A percentile compares a stretch with the other conserved stretches of the same genome.
Evolutionary conservation across 495 filamentous ascomycete species (phyloP).

Genomic region (Xylaria acuta): DNA sequence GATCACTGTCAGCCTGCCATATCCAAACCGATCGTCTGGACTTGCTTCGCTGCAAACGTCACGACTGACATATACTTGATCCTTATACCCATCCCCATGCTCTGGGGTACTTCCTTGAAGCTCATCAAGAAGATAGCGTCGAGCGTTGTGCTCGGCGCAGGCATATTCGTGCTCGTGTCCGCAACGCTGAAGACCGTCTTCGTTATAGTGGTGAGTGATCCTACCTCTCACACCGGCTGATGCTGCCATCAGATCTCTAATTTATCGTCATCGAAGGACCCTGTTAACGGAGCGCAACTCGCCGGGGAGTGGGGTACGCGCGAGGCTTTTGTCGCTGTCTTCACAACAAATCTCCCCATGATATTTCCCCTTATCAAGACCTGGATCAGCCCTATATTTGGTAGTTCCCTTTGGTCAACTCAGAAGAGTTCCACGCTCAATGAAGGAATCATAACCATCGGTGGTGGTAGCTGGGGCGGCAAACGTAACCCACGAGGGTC

Average conservation of each 20-base stretch:
- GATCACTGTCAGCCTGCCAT: slow-evolving; percentile 60
- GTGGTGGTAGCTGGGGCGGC: not conserved
- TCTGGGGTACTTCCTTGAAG: slow-evolving; percentile 54
- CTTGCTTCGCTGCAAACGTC: slow-evolving; percentile 55
- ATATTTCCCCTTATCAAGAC: slow-evolving; percentile 53
- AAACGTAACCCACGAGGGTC: not conserved
- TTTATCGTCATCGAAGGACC: slow-evolving; percentile 40
- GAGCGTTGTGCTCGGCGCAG: slow-evolving; percentile 56
- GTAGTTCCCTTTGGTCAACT: slow-evolving; percentile 33
- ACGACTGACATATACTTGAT: slow-evolving; percentile 60
- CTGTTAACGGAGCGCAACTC: slow-evolving; percentile 53
- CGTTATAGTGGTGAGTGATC: slow-evolving; percentile 50
- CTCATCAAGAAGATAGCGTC: slow-evolving; percentile 54
- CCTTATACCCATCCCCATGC: slow-evolving; percentile 62
- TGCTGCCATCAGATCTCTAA: not conserved
- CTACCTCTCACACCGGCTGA: not conserved
- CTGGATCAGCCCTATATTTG: slow-evolving; percentile 45
- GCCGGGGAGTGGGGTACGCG: slow-evolving; percentile 59
- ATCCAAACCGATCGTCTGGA: slow-evolving; percentile 52
- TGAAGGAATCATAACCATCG: slow-evolving; percentile 3
- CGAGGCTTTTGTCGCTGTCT: slow-evolving; percentile 60
- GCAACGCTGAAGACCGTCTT: slow-evolving; percentile 57
- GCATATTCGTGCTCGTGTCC: slow-evolving; percentile 58
- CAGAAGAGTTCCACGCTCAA: not conserved
- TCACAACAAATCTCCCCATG: slow-evolving; percentile 62